A percentile compares a stretch with the other conserved stretches of the same genome.
phyloP scores from a whole-genome alignment of 768 basidiomycete species.

The Rhizopogon rudus region DNA sequence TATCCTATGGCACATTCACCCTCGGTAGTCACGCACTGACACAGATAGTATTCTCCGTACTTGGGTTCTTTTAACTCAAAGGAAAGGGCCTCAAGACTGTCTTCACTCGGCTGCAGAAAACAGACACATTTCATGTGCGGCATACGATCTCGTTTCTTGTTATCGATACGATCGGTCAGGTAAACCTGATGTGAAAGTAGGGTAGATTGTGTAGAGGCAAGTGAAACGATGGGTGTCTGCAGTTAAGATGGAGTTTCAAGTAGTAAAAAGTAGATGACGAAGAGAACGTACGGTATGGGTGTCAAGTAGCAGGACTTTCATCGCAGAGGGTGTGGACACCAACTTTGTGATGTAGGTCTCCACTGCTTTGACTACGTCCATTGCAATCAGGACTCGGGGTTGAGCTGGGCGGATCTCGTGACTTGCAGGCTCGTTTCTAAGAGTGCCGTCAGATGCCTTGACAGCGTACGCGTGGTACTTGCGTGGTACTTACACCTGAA shows the following conservation, averaged over 20 bases:
- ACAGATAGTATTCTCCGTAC: conserved; percentile 98
- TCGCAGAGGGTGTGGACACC: conserved; percentile 77
- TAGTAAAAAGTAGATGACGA: not conserved
- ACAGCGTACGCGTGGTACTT: not conserved
- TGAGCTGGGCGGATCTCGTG: not conserved
- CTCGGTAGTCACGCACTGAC: conserved; percentile 79
- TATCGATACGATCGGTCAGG: conserved; percentile 96
- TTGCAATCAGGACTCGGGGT: conserved; percentile 22
- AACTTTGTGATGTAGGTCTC: conserved; percentile 91
- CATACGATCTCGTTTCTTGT: conserved; percentile 85
- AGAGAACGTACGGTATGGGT: conserved; percentile 72
- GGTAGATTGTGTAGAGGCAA: conserved; percentile 91
- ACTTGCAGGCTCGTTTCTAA: not conserved
- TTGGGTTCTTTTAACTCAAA: conserved; percentile 84
- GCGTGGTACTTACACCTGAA: no score
- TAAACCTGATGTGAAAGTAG: conserved; percentile 95
- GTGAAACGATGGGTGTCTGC: conserved; percentile 94
- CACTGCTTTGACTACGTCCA: conserved; percentile 96
- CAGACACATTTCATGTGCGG: conserved; percentile 97
- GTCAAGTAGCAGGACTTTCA: conserved; percentile 96
- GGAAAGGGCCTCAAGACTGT: conserved; percentile 79
- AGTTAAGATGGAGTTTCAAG: conserved; percentile 5
- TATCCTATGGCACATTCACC: conserved; percentile 16
- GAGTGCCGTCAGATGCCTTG: not conserved
- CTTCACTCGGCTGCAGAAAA: conserved; percentile 79